These are phyloP conservation scores for Debaryomyces tyrocola DNA, from an alignment of 805 yeast species.

Conservation along the genomic window DNA sequence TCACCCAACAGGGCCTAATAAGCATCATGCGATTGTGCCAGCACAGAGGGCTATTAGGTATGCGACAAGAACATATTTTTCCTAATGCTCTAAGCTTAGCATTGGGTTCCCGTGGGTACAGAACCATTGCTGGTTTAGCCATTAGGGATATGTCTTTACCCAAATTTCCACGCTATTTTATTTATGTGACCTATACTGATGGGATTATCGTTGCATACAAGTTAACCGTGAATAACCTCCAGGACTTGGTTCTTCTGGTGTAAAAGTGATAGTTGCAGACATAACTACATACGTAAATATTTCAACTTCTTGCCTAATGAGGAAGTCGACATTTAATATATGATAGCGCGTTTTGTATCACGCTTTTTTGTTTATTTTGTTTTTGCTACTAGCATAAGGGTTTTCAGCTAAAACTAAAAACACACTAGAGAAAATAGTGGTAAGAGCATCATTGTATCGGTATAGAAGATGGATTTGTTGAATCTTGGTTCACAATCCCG, in stretches of 20 bases:
- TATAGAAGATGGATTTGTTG: slow-evolving; percentile 34
- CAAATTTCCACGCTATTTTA: slow-evolving; percentile 22
- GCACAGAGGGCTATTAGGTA: slow-evolving; percentile 36
- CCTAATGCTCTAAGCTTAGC: slow-evolving; percentile 33
- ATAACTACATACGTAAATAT: too few relatives aligned
- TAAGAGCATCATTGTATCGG: neutral
- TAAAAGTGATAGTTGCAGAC: too few relatives aligned
- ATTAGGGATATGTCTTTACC: slow-evolving; percentile 23
- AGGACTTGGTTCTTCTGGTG: slow-evolving; percentile 1
- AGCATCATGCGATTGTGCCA: slow-evolving; percentile 37
- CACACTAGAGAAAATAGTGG: neutral
- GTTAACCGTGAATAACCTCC: slow-evolving; percentile 8
- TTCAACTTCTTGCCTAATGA: neutral
- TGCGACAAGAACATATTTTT: slow-evolving; percentile 44
- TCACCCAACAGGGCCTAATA: slow-evolving; percentile 38
- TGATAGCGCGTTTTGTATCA: slow-evolving; percentile 4
- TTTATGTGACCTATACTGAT: slow-evolving; percentile 35
- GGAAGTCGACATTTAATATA: slow-evolving; percentile 9
- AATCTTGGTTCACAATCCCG: slow-evolving; percentile 61
- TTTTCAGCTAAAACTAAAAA: neutral
- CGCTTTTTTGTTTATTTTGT: slow-evolving; percentile 7
- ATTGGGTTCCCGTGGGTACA: slow-evolving; percentile 23
- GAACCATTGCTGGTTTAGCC: slow-evolving; percentile 36
- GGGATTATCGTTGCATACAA: slow-evolving; percentile 28
- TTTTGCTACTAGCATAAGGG: neutral